Conservation (phyloP, 164 flowering plant genomes). For the Aristolochia fimbriata region DNA sequence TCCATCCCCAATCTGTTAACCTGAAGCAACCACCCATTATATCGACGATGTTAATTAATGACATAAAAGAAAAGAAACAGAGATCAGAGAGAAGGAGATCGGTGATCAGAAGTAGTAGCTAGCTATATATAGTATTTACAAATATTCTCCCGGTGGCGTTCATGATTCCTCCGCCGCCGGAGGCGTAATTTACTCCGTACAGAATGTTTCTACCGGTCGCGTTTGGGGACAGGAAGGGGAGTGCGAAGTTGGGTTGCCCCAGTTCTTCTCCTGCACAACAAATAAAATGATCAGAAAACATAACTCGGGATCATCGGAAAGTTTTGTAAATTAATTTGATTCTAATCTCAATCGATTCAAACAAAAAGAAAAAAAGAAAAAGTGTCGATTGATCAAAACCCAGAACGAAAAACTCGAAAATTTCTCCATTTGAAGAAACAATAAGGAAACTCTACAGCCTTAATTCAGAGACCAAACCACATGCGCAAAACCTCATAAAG, state of each 20-base stretch:
- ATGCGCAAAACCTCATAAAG: too few species aligned
- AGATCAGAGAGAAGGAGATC: neutral
- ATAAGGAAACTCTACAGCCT: too few species aligned
- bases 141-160: slow-evolving; percentile 86
- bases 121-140: slow-evolving; percentile 29
- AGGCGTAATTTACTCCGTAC: slow-evolving; percentile 86
- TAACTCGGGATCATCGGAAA: too few species aligned
- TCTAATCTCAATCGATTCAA: too few species aligned
- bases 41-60: too few species aligned
- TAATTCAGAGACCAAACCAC: too few species aligned
- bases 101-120: neutral
- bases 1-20: slow-evolving; percentile 84
- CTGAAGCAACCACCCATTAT: slow-evolving; percentile 10
- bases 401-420: neutral
- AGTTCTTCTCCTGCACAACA: slow-evolving; percentile 56
- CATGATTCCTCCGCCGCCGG: slow-evolving; percentile 92
- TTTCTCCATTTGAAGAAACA: too few species aligned
- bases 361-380: too few species aligned
- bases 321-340: too few species aligned
- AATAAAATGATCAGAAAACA: too few species aligned
- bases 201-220: slow-evolving; percentile 54
- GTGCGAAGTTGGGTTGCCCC: slow-evolving; percentile 56
- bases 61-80: too few species aligned
- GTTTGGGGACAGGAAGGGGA: slow-evolving; percentile 76
- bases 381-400: neutral